Evolutionary conservation across 768 basidiomycete genomes (phyloP).

Genomic region (Hypholoma fasciculare): DNA sequence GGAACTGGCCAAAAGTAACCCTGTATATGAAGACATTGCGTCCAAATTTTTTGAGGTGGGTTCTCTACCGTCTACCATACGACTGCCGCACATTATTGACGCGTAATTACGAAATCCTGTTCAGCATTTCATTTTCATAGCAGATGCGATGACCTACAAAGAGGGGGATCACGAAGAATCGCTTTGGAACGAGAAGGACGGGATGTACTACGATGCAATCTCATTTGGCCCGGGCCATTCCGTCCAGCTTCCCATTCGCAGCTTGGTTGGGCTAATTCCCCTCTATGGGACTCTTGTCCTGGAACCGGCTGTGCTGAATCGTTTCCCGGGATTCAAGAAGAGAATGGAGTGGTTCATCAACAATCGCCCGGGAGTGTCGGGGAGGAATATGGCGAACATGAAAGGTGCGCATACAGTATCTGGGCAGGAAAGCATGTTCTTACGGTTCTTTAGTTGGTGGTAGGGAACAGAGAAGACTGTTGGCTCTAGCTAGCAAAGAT

Average conservation of each 20-base stretch:
- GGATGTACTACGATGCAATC: slow-evolving; percentile 98
- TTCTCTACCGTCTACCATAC: not conserved
- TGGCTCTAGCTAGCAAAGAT: slow-evolving; percentile 92
- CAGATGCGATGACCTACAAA: slow-evolving; percentile 96
- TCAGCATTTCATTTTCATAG: slow-evolving; percentile 96
- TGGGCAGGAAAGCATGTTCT: not conserved
- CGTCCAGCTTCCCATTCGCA: slow-evolving; percentile 91
- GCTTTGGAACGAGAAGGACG: slow-evolving; percentile 96
- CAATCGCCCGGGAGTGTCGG: slow-evolving; percentile 84
- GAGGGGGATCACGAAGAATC: slow-evolving; percentile 76
- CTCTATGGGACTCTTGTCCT: slow-evolving; percentile 93
- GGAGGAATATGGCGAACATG: slow-evolving; percentile 96
- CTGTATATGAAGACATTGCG: slow-evolving; percentile 98
- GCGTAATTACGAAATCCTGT: not conserved
- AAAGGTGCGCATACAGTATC: slow-evolving; percentile 48
- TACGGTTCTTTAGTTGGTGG: slow-evolving; percentile 45
- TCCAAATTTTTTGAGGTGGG: slow-evolving; percentile 93
- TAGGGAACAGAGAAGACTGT: slow-evolving; percentile 80
- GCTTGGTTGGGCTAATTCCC: slow-evolving; percentile 96
- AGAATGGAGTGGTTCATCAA: slow-evolving; percentile 99
- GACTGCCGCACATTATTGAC: not conserved
- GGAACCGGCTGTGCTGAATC: slow-evolving; percentile 85
- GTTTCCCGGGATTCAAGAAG: slow-evolving; percentile 98
- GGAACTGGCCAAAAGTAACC: slow-evolving; percentile 96
- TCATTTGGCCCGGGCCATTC: slow-evolving; percentile 79